Base-by-base conservation (phyloP, 140 eudicot species). In the Erigeron philadelphicus region DNA sequence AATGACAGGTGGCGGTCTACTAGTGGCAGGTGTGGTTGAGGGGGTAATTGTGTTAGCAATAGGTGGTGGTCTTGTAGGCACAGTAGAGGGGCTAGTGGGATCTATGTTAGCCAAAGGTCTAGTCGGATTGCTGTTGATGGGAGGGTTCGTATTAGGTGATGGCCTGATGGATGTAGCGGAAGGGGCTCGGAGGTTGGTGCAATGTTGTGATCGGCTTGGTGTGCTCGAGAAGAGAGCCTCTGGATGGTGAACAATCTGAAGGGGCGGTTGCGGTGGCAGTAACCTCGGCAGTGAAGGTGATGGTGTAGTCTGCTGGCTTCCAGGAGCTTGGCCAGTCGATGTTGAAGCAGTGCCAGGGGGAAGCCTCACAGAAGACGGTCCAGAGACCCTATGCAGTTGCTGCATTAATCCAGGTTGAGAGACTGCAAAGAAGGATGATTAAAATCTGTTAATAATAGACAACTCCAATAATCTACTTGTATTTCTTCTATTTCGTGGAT, bases 181-280 rank as follows among this genome's bases (percentile, higher is more conserved):
- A 60, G 74, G 9, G 19, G 65, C 11, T 58, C 44, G 10, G 25
- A 38, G 60, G 49, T 25, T 9, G 46, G 61, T 18, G 61, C 3
- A 35, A 9, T 12, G 61, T 42, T 38, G 53, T 38, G 42, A 7
- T 61, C 89, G 68, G 66, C 59, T 53, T 6, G 76, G 77, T 55
- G 53, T 10, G 76, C 66, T 75, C 8, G 88, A 79, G 81, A 78
- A 78, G 43, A 78, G 78, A 66, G 82, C 78, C 0, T 74, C 67
- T 0, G 78, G 70, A 50, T 78, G 74, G 78, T 78, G 70, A 7
- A 72, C 82, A 18, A 78, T 66, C 17, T 78, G 78, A 64, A 71
- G 83, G 47, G 82, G 82, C 12, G 79, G 84, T 17, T 71, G 66
- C 5, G 49, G 5, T 52, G 58, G 23, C 11, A 6, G 58, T 49